phyloP scores from a whole-genome alignment of 1,284 basidiomycete genomes.

The Volvariella surrecta region DNA sequence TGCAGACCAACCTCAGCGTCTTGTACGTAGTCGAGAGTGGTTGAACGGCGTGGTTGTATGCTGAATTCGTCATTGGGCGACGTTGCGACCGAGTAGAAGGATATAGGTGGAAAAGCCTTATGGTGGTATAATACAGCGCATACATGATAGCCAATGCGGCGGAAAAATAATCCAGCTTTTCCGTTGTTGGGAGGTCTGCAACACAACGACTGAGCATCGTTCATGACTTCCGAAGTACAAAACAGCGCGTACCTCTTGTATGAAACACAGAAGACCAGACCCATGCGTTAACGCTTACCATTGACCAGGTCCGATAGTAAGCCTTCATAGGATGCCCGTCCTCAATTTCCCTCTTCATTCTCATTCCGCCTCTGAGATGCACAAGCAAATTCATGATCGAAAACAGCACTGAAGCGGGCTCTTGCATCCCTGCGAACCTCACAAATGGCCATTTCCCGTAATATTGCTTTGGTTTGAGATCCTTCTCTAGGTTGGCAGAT shows the following conservation, averaged over 20 bases:
- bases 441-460: constrained; percentile 98
- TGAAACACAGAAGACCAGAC: constrained; percentile 91
- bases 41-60: constrained; percentile 12
- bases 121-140: constrained; percentile 64
- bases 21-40: constrained; percentile 13
- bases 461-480: constrained; percentile 62
- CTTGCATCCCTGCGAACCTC: constrained; percentile 82
- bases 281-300: constrained; percentile 87
- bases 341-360: constrained; percentile 42
- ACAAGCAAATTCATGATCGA: constrained; percentile 78
- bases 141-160: constrained; percentile 79
- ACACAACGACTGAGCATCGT: neutral
- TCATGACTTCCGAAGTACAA: constrained; percentile 1
- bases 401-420: constrained; percentile 89
- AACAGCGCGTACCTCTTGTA: constrained; percentile 59
- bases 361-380: constrained; percentile 52
- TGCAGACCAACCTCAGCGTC: constrained; percentile 39
- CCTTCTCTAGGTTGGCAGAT: constrained; percentile 39
- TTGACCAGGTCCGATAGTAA: constrained; percentile 66
- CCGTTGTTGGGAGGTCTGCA: constrained; percentile 76
- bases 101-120: constrained; percentile 80
- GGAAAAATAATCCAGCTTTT: constrained; percentile 93
- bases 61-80: constrained; percentile 22
- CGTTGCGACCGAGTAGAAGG: constrained; percentile 14
- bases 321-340: constrained; percentile 58